Percentiles rank a stretch among this genome's conserved stretches.
Evolutionary conservation across 495 filamentous ascomycete genomes (phyloP).

Genomic region (Penicillium soppii): DNA sequence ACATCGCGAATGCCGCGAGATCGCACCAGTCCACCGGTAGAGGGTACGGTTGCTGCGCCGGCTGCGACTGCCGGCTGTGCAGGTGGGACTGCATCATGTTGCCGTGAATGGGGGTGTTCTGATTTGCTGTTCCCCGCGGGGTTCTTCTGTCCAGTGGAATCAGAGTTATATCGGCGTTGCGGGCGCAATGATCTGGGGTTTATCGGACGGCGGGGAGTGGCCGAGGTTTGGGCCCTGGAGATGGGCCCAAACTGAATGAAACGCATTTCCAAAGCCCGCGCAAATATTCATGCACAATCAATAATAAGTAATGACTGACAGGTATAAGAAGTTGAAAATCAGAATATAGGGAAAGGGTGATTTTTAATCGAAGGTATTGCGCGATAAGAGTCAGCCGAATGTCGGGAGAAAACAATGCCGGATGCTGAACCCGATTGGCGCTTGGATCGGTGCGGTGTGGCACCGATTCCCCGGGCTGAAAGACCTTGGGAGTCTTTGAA

Average conservation of each 20-base stretch:
- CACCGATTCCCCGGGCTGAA: not conserved
- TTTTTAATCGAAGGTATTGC: conserved; percentile 3
- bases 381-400: conserved; percentile 7
- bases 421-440: not conserved
- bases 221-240: conserved; percentile 9
- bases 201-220: conserved; percentile 12
- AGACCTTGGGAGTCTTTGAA: not conserved
- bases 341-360: no score
- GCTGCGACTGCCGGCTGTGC: conserved; percentile 8
- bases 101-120: not conserved
- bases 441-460: not conserved
- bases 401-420: conserved; percentile 7
- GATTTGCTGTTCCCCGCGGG: conserved; percentile 2
- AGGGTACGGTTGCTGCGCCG: conserved; percentile 22
- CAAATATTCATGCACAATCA: not conserved
- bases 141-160: conserved; percentile 4
- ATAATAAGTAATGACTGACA: not conserved
- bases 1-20: conserved; percentile 59
- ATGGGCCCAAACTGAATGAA: conserved; percentile 18
- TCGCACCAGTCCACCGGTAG: conserved; percentile 41
- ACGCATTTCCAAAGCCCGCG: conserved; percentile 17
- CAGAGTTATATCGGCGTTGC: conserved; percentile 28
- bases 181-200: conserved; percentile 18
- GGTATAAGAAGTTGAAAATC: not conserved
- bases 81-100: conserved; percentile 4